A percentile compares a stretch with the other conserved stretches of the same genome.
phyloP scores from a whole-genome alignment of 2,329 filamentous ascomycete genomes.

The Alternaria brassicicola region DNA sequence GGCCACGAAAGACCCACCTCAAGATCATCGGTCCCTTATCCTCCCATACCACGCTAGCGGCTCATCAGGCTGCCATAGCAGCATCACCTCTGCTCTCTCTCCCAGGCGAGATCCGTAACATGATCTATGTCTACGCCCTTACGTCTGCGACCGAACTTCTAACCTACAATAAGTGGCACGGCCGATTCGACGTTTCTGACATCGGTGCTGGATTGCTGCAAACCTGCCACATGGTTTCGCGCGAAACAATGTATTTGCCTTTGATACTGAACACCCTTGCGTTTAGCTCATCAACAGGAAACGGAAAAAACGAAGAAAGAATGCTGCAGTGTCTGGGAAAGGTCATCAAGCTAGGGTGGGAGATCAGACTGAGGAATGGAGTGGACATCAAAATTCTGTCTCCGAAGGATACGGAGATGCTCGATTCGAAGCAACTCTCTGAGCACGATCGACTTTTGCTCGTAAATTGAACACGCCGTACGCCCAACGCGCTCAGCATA shows the following conservation, averaged over 20 bases:
- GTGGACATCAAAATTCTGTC: not conserved
- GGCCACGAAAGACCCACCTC: conserved; percentile 4
- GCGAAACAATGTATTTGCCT: conserved; percentile 19
- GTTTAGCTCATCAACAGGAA: conserved; percentile 1
- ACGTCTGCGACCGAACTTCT: conserved; percentile 7
- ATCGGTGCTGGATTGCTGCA: conserved; percentile 23
- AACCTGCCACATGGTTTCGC: conserved; percentile 18
- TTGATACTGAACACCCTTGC: conserved; percentile 16
- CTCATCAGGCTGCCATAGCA: not conserved
- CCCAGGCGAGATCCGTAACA: conserved; percentile 18
- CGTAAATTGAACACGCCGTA: not conserved
- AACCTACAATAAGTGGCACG: not conserved
- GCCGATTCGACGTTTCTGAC: conserved; percentile 14
- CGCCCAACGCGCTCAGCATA: not conserved
- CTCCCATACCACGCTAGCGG: not conserved
- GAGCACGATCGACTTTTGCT: not conserved
- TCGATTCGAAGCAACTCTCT: not conserved
- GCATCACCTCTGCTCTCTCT: conserved; percentile 16
- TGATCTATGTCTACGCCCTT: conserved; percentile 19
- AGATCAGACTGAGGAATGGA: not conserved
- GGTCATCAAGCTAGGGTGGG: not conserved
- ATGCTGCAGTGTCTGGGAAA: not conserved
- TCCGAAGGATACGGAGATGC: not conserved
- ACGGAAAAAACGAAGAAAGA: not conserved
- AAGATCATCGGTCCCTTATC: not conserved